A percentile compares a stretch with the other conserved stretches of the same genome.
phyloP scores from a whole-genome alignment of 768 basidiomycete genomes.

The Nidula microcarpa region DNA sequence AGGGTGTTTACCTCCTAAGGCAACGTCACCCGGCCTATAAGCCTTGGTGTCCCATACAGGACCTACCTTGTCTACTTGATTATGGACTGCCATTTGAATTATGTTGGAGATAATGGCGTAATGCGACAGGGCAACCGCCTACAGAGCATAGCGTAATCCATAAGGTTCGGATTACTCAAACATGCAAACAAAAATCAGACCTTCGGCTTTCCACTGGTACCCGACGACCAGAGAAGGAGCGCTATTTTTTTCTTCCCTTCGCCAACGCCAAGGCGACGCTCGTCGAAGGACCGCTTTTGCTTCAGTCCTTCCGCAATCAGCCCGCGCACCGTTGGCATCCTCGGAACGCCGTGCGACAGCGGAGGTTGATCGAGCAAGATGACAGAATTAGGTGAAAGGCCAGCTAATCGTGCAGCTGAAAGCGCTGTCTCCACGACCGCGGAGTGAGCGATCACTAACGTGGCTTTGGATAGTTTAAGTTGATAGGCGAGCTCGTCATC shows the following conservation, averaged over 20 bases:
- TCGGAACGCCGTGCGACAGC: background rate
- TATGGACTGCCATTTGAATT: constrained; percentile 45
- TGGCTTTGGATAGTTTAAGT: constrained; percentile 36
- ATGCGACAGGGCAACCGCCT: constrained; percentile 54
- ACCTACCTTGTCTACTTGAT: constrained; percentile 19
- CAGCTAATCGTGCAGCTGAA: constrained; percentile 27
- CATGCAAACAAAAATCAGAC: constrained; percentile 17
- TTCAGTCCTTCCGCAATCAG: constrained; percentile 20
- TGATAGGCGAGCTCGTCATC: constrained; percentile 51
- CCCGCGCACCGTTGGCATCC: constrained; percentile 13
- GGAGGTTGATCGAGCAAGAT: constrained; percentile 27
- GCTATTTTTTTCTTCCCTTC: constrained; percentile 62
- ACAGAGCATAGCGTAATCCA: background rate
- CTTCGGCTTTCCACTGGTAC: constrained; percentile 68
- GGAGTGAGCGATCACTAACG: constrained; percentile 42
- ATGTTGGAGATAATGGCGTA: constrained; percentile 54
- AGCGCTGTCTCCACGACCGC: constrained; percentile 28
- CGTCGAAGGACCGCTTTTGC: constrained; percentile 26
- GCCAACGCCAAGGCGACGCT: constrained; percentile 39
- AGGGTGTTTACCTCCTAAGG: constrained; percentile 26
- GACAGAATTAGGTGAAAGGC: constrained; percentile 34
- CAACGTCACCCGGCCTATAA: constrained; percentile 50
- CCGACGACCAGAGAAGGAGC: constrained; percentile 63
- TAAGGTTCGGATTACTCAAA: background rate
- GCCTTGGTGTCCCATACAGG: constrained; percentile 20